Conservation (phyloP, 495 filamentous ascomycete species). For the Trichoderma erinaceum region DNA sequence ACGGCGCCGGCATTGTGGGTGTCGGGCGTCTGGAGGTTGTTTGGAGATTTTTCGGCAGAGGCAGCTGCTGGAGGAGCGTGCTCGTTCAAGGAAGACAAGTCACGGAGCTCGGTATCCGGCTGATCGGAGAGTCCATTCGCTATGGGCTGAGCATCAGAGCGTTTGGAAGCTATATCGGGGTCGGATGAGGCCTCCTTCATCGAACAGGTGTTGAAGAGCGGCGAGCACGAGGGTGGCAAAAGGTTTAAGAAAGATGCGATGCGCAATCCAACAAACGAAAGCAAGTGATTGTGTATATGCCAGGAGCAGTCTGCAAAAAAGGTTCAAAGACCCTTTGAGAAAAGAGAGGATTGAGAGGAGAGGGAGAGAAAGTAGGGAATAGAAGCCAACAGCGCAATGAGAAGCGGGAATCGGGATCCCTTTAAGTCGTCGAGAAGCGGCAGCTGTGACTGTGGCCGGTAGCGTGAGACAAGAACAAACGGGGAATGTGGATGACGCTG, state of each 20-base stretch:
- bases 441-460: not conserved
- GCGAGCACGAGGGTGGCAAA: not conserved
- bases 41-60: not conserved
- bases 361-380: not conserved
- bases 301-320: no score
- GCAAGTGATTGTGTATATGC: not conserved
- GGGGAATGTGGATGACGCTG: constrained; percentile 13
- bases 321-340: not conserved
- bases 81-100: constrained; percentile 29
- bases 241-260: not conserved
- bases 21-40: not conserved
- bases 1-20: not conserved
- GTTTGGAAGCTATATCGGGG: constrained; percentile 50
- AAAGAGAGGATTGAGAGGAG: not conserved
- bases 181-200: constrained; percentile 60
- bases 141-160: constrained; percentile 49
- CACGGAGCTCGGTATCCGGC: constrained; percentile 17
- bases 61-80: constrained; percentile 17
- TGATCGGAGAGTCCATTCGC: constrained; percentile 46
- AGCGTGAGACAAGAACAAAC: not conserved
- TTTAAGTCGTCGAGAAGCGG: not conserved
- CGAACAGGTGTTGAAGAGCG: constrained; percentile 31
- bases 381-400: not conserved
- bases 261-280: not conserved
- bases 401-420: not conserved